Conservation (phyloP, 1,284 basidiomycete genomes). For the Ceratobasidium sp. region DNA sequence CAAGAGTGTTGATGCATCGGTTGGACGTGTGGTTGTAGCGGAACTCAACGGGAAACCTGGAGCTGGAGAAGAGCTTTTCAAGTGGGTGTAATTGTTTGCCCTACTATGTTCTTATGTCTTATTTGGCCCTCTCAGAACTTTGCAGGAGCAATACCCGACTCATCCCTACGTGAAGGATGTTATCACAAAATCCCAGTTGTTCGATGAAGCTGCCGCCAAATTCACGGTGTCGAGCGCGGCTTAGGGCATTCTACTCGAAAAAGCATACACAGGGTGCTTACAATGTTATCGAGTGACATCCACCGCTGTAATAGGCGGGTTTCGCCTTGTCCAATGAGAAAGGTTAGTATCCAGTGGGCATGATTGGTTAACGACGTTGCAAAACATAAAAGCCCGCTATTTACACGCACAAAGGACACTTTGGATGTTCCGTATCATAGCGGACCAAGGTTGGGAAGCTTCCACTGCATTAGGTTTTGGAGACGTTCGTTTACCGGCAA, state of each 20-base stretch:
- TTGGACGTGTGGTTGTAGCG: slow-evolving; percentile 75
- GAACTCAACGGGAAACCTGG: slow-evolving; percentile 70
- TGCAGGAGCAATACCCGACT: slow-evolving; percentile 69
- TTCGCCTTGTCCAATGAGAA: neutral
- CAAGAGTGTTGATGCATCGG: slow-evolving; percentile 76
- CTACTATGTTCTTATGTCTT: slow-evolving; percentile 30
- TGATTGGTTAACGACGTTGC: neutral
- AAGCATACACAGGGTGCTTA: neutral
- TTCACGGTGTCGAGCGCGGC: slow-evolving; percentile 67
- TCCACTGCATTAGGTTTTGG: neutral
- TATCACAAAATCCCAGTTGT: slow-evolving; percentile 70
- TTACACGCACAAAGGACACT: neutral
- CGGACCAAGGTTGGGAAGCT: neutral
- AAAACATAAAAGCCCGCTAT: neutral
- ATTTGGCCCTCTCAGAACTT: slow-evolving; percentile 61
- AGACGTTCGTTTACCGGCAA: neutral
- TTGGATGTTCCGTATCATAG: neutral
- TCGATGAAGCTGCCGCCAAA: slow-evolving; percentile 79
- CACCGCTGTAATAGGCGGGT: neutral
- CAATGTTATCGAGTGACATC: neutral
- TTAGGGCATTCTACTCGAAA: neutral
- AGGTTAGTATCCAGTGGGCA: neutral
- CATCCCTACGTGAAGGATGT: slow-evolving; percentile 80
- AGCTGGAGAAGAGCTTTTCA: slow-evolving; percentile 75
- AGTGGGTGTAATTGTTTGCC: slow-evolving; percentile 64